Evolutionary conservation across 176 grass and related monocot species (phyloP), one percentile per base, ranked within the genome.

Genomic region (Phoenix dactylifera): DNA sequence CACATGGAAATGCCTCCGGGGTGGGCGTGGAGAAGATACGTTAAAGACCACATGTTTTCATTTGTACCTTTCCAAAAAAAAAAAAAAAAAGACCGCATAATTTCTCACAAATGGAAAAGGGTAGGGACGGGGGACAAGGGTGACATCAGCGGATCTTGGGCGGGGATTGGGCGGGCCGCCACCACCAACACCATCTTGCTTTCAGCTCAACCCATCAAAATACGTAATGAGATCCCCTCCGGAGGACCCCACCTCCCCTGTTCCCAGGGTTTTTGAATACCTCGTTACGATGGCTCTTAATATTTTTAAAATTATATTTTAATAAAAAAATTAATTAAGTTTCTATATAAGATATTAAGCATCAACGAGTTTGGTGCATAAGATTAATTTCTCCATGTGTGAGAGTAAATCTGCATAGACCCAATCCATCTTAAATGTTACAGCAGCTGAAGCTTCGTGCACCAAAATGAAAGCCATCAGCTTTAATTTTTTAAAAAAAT

Each of bases 141-240:
- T 86, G 83, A 91, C 83, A 76, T 86, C 82, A 86, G 76, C 73
- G 79, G 77, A 86, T 91, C 88, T 86, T 48, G 44, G 3, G 18
- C 22, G 19, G 22, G 68, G 79, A 83, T 91, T 63, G 70, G 28
- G 29, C 16, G 64, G 79, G 72, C 17, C 82, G 64, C 76, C 44
- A 68, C 76, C 79, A 72, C 28, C 54, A 30, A 67, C 25, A 53
- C 65, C 71, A 44, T 12, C 10, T 44, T 44, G 35, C 67, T 59
- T 51, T 49, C 63, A 26, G 29, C 44, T 39, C 58, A 19, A 29
- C 44, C 55, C 54, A 39, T 35, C 57, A 35, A 24, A 24, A 5
- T 22, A 23, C 18, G 25, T 54, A 22, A 20, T 57, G 25, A n/a
- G 63, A 54, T 15, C 24, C 44, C 7, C 0, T 1, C 49, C 10